phyloP scores from a whole-genome alignment of 2,329 filamentous ascomycete genomes.

The Fusarium sp. region DNA sequence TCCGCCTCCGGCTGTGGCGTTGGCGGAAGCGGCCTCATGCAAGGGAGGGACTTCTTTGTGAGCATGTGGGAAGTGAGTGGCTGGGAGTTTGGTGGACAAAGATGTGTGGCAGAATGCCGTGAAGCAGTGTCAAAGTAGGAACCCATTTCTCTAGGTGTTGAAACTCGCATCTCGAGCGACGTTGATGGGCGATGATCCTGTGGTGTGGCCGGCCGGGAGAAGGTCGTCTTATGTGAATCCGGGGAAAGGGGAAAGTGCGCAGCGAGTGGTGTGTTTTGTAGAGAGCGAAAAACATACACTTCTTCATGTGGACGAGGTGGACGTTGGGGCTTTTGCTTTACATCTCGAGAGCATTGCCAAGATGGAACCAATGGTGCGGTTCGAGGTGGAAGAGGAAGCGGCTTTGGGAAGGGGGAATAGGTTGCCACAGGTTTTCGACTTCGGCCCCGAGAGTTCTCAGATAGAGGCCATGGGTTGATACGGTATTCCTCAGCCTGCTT shows the following conservation, averaged over 20 bases:
- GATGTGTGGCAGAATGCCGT: constrained; percentile 44
- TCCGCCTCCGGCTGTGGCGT: constrained; percentile 42
- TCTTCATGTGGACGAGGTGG: constrained; percentile 51
- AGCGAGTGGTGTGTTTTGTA: constrained; percentile 30
- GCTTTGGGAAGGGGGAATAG: constrained; percentile 62
- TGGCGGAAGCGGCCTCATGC: constrained; percentile 45
- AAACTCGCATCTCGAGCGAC: constrained; percentile 32
- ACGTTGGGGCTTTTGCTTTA: constrained; percentile 47
- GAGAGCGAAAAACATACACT: constrained; percentile 34
- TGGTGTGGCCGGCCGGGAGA: constrained; percentile 38
- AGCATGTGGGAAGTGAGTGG: constrained; percentile 40
- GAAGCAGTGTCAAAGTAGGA: constrained; percentile 42
- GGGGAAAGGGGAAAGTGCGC: constrained; percentile 36
- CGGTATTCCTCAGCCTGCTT: constrained; percentile 46
- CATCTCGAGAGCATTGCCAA: constrained; percentile 48
- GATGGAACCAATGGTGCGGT: constrained; percentile 46
- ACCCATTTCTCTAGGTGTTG: constrained; percentile 22
- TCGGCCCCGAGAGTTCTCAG: constrained; percentile 39
- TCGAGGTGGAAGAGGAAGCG: constrained; percentile 54
- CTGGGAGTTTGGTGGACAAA: constrained; percentile 35
- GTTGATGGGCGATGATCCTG: constrained; percentile 29
- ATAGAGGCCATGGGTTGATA: constrained; percentile 49
- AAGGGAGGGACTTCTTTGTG: constrained; percentile 50
- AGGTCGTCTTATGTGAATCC: constrained; percentile 24
- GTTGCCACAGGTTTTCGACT: constrained; percentile 49